phyloP scores from a whole-genome alignment of 2,329 filamentous ascomycete genomes.

The Paecilomyces niveus region DNA sequence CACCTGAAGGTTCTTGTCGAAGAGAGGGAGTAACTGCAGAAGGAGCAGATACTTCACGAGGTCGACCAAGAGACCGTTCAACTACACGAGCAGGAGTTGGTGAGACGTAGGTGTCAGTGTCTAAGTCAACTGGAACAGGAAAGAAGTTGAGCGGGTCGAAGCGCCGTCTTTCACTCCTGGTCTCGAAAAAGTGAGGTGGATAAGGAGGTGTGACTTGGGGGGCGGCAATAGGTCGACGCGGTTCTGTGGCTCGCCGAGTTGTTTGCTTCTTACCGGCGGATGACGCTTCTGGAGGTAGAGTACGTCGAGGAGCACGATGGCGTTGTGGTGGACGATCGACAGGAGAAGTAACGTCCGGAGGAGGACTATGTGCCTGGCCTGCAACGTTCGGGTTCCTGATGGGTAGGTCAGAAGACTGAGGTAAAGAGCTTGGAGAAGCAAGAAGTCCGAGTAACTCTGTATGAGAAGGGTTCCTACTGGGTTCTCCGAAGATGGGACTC shows the following conservation, averaged over 20 bases:
- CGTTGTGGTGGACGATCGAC: neutral
- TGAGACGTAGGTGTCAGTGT: neutral
- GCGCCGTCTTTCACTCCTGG: constrained; percentile 3
- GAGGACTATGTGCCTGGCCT: neutral
- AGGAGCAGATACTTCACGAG: neutral
- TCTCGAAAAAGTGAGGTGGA: constrained; percentile 11
- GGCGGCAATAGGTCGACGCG: neutral
- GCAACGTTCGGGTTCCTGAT: neutral
- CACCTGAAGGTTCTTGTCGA: neutral
- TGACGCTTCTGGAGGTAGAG: neutral
- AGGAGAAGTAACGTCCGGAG: neutral
- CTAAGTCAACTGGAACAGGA: constrained; percentile 3
- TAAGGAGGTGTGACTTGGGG: neutral
- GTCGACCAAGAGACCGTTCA: constrained; percentile 1
- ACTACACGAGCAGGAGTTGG: constrained; percentile 2
- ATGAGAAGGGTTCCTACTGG: neutral
- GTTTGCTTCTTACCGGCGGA: neutral
- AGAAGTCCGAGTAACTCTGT: neutral
- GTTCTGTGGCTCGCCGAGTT: neutral
- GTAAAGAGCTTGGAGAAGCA: neutral
- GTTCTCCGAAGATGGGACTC: neutral
- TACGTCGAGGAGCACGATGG: constrained; percentile 1
- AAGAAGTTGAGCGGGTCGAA: constrained; percentile 12
- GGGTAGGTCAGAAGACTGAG: neutral
- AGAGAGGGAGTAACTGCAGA: neutral